Percentiles rank a stretch among this genome's conserved stretches.
phyloP scores from a whole-genome alignment of 495 filamentous ascomycete species.

The Trichodelitschia bisporula region DNA sequence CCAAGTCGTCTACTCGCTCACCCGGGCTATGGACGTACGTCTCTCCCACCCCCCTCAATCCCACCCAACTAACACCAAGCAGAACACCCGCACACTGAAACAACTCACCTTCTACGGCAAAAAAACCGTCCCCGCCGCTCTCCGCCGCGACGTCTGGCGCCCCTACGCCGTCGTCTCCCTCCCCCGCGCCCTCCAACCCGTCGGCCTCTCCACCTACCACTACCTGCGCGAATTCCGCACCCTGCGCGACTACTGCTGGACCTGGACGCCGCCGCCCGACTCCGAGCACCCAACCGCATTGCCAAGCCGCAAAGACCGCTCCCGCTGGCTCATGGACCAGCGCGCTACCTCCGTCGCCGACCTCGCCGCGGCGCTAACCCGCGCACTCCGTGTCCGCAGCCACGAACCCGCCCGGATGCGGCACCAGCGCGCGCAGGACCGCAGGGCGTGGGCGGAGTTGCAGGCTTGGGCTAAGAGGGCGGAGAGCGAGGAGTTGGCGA shows the following conservation, averaged over 20 bases:
- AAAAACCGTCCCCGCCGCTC: conserved; percentile 49
- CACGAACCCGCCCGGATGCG: no score
- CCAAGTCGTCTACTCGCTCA: conserved; percentile 62
- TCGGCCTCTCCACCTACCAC: conserved; percentile 53
- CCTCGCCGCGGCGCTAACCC: conserved; percentile 60
- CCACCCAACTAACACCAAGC: conserved; percentile 1
- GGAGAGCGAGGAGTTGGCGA: conserved; percentile 9
- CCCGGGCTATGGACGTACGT: conserved; percentile 40
- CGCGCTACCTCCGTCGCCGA: conserved; percentile 76
- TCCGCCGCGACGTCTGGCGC: conserved; percentile 85
- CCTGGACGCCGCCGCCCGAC: conserved; percentile 19
- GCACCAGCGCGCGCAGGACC: no score
- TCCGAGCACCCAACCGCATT: no score
- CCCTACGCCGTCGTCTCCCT: conserved; percentile 58
- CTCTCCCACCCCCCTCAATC: conserved; percentile 1
- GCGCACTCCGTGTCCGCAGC: no score
- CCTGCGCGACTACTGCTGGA: conserved; percentile 42
- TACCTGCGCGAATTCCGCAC: conserved; percentile 61
- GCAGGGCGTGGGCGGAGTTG: conserved; percentile 10
- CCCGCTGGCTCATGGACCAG: conserved; percentile 52
- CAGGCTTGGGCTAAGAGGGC: conserved; percentile 14
- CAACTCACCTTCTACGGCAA: conserved; percentile 82
- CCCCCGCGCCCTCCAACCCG: conserved; percentile 27
- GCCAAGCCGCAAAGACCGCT: conserved; percentile 27
- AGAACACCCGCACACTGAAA: conserved; percentile 41